Evolutionary conservation across 257 asterid species (phyloP).

Genomic region (Solanum bulbocastanum): DNA sequence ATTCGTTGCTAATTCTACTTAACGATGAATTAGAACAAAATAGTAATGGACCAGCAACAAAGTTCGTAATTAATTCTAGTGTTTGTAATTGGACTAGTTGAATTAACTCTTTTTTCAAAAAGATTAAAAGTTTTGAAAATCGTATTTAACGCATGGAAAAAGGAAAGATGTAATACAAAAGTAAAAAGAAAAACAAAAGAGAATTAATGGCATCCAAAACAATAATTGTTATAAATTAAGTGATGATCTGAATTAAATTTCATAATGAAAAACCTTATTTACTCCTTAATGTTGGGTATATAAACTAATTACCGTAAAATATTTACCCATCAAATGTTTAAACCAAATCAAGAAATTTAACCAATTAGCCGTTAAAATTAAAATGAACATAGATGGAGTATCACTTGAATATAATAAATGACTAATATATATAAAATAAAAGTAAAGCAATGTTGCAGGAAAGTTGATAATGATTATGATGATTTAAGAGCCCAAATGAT

Average conservation of each 20-base stretch:
- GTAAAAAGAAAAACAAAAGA: slow-evolving; percentile 2
- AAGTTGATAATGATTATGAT: not conserved
- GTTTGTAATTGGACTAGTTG: not conserved
- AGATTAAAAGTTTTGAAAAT: not conserved
- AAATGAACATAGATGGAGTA: not conserved
- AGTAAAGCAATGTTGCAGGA: not conserved
- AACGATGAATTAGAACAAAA: not conserved
- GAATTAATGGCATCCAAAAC: not conserved
- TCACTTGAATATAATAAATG: not conserved
- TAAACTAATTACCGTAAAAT: not conserved
- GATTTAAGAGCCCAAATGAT: not conserved
- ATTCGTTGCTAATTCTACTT: not conserved
- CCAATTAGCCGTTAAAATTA: not conserved
- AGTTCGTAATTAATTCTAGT: not conserved
- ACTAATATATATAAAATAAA: not conserved
- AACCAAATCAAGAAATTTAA: not conserved
- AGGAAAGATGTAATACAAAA: not conserved
- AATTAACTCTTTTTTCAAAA: not conserved
- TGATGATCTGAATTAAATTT: not conserved
- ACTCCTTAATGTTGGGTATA: not conserved
- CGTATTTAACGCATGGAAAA: not conserved
- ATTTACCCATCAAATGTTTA: not conserved
- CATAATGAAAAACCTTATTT: not conserved
- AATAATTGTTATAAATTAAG: too few relatives aligned
- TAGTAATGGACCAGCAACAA: not conserved